Conservation (phyloP, 257 asterid species). For the Solanum peruvianum region DNA sequence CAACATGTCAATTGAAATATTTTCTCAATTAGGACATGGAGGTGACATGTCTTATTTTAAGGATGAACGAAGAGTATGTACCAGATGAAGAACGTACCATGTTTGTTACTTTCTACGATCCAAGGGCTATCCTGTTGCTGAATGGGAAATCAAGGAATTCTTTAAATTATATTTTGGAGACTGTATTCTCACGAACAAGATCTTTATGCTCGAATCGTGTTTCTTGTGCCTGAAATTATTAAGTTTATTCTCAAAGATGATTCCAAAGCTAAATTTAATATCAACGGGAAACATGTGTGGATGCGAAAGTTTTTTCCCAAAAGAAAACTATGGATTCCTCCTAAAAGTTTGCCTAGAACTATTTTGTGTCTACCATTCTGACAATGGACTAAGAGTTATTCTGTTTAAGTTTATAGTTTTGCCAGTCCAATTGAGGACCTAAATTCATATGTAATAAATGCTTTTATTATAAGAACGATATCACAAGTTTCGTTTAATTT, state of each 20-base stretch:
- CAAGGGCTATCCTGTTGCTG: slow-evolving; percentile 45
- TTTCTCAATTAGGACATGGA: slow-evolving; percentile 5
- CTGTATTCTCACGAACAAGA: slow-evolving; percentile 43
- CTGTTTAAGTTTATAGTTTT: background rate
- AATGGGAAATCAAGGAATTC: slow-evolving; percentile 33
- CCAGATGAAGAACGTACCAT: slow-evolving; percentile 27
- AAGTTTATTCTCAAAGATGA: slow-evolving; percentile 31
- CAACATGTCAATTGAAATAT: background rate
- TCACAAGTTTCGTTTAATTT: background rate
- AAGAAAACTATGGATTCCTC: background rate
- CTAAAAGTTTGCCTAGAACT: background rate
- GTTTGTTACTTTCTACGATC: slow-evolving; percentile 43
- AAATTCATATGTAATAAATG: background rate
- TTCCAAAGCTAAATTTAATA: slow-evolving; percentile 37
- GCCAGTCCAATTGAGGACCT: background rate
- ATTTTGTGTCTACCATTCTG: background rate
- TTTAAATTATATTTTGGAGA: slow-evolving; percentile 27
- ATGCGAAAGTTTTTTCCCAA: background rate
- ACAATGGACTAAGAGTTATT: background rate
- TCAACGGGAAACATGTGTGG: background rate
- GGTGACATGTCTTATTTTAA: background rate
- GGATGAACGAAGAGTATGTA: background rate
- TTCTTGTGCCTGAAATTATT: slow-evolving; percentile 7
- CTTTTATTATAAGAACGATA: background rate
- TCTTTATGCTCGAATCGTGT: slow-evolving; percentile 41